These are phyloP conservation scores for Marasmius sp. DNA, from an alignment of 1,284 basidiomycete species.

Conservation along the genomic window DNA sequence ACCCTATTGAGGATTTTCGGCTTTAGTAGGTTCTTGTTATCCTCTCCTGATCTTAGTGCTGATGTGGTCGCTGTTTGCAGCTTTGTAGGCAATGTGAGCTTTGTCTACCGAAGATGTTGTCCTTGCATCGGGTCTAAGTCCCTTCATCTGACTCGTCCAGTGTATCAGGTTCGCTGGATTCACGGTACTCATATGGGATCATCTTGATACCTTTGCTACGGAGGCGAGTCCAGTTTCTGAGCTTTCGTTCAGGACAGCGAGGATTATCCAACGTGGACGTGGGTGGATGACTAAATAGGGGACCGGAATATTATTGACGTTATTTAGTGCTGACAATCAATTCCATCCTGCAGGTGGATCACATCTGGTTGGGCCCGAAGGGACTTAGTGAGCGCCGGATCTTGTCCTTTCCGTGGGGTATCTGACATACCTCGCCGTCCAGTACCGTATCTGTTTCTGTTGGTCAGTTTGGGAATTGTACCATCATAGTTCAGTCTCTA, in stretches of 20 bases:
- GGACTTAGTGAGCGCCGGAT: slow-evolving; percentile 37
- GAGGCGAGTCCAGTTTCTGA: slow-evolving; percentile 13
- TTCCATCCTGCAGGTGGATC: slow-evolving; percentile 35
- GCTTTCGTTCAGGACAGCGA: too few species aligned
- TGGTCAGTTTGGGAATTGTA: slow-evolving; percentile 32
- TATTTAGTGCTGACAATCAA: not conserved
- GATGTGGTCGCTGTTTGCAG: not conserved
- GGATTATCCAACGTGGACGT: too few species aligned
- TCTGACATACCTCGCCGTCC: not conserved
- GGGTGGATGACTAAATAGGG: too few species aligned
- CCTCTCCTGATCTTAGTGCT: not conserved
- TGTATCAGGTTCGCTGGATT: slow-evolving; percentile 40
- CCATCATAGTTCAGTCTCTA: not conserved
- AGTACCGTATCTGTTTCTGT: slow-evolving; percentile 50
- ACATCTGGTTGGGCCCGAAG: slow-evolving; percentile 49
- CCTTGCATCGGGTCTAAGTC: not conserved
- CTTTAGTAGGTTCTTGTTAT: not conserved
- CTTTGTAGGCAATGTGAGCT: not conserved
- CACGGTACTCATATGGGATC: slow-evolving; percentile 35
- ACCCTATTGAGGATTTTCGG: not conserved
- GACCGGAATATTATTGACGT: too few species aligned
- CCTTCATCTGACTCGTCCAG: slow-evolving; percentile 19
- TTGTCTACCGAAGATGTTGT: not conserved
- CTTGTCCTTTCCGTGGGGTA: not conserved
- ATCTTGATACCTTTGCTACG: slow-evolving; percentile 20